Evolutionary conservation across 2,329 filamentous ascomycete genomes (phyloP).

Genomic region (Aspergillus sp.): DNA sequence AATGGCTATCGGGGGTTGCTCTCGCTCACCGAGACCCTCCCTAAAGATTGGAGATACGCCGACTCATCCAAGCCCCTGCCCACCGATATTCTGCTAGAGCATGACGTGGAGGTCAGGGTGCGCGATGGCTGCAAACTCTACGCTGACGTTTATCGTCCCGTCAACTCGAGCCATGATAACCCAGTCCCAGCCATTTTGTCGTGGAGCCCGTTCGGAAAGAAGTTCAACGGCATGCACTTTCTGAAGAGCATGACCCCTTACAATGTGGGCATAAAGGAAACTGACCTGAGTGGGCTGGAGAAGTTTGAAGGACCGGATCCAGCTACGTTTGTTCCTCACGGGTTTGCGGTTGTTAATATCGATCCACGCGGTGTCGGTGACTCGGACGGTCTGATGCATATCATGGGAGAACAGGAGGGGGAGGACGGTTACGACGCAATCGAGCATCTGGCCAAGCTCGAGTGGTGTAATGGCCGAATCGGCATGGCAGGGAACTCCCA

Average conservation of each 20-base stretch:
- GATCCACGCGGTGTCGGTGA: conserved; percentile 32
- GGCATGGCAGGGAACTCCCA: conserved; percentile 47
- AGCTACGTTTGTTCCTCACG: conserved; percentile 26
- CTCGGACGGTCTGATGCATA: conserved; percentile 34
- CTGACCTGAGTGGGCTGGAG: conserved; percentile 27
- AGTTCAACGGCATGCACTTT: conserved; percentile 30
- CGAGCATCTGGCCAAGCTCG: conserved; percentile 40
- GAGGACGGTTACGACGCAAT: conserved; percentile 48
- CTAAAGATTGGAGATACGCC: conserved; percentile 38
- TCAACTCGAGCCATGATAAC: conserved; percentile 11
- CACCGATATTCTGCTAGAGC: conserved; percentile 43
- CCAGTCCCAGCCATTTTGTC: conserved; percentile 45
- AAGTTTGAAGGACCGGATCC: conserved; percentile 48
- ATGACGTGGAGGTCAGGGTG: conserved; percentile 45
- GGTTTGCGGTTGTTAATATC: conserved; percentile 35
- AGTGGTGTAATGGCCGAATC: conserved; percentile 47
- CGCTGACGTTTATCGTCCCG: conserved; percentile 46
- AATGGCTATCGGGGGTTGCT: conserved; percentile 44
- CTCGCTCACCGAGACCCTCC: conserved; percentile 37
- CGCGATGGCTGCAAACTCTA: conserved; percentile 45
- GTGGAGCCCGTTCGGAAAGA: conserved; percentile 49
- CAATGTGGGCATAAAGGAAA: conserved; percentile 26
- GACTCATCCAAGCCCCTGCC: conserved; percentile 26
- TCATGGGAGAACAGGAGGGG: conserved; percentile 44
- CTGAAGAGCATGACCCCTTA: conserved; percentile 10